These are phyloP conservation scores for Chaetomium sp. DNA, from an alignment of 2,329 filamentous ascomycete genomes.

Conservation along the genomic window DNA sequence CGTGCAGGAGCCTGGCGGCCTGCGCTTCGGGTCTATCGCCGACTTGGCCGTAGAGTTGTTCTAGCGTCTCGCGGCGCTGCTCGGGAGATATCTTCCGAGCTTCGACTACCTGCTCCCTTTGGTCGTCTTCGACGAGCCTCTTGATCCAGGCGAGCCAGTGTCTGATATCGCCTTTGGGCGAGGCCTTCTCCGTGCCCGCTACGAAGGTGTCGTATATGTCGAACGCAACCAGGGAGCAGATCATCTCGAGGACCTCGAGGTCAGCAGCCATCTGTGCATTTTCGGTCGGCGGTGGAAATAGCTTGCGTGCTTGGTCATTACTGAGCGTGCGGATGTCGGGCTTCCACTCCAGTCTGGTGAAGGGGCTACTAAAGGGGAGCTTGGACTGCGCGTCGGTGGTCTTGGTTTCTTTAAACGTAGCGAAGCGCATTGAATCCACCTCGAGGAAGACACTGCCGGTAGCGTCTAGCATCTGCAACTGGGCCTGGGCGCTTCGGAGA, in stretches of 20 bases:
- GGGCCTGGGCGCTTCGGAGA: neutral
- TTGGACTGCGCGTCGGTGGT: neutral
- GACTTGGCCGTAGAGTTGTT: neutral
- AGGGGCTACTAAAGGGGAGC: neutral
- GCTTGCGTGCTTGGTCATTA: neutral
- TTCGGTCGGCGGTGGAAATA: neutral
- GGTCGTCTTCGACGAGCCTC: neutral
- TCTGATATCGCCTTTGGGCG: neutral
- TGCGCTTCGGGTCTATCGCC: neutral
- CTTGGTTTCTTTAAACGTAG: neutral
- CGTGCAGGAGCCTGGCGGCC: neutral
- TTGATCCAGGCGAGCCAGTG: neutral
- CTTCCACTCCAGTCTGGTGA: neutral
- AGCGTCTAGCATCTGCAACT: neutral
- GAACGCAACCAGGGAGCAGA: neutral
- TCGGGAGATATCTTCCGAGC: neutral
- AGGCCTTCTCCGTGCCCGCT: neutral
- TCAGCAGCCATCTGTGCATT: neutral
- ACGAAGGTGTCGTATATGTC: neutral
- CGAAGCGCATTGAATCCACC: neutral
- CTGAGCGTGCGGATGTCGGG: neutral
- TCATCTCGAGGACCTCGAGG: neutral
- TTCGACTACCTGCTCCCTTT: neutral
- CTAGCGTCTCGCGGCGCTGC: neutral
- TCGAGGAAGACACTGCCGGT: neutral